Base-by-base conservation (phyloP, 2,329 filamentous ascomycete genomes). In the Penicillium crustosum region DNA sequence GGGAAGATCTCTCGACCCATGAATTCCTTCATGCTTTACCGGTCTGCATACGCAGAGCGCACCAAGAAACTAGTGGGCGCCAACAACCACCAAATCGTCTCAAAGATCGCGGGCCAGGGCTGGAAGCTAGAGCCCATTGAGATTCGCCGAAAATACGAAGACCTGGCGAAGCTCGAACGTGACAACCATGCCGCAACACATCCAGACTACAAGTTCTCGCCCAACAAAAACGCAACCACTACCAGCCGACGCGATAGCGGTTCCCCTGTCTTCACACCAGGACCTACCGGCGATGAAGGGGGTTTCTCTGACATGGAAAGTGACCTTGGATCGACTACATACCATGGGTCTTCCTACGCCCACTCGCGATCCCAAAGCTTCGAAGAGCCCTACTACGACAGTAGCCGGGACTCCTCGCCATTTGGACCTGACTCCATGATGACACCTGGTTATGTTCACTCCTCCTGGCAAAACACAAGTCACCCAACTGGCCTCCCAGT, bases 1-100 rank as follows among this genome's bases (percentile, higher is more conserved):
- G 90, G 90, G 27, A 92, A 93, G 72, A 84, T 97, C 65, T 91
- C 93, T 68, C 84, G 94, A 31, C 93, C 94, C 3, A 96, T 97
- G 89, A 99, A 99, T 74, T 93, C 91, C 0, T 99, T 97, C 79
- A 96, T 99, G 89, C 81, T 99, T 50, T 99, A 99, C 74, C 89
- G 94, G 42, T 96, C 94, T 64, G 91, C 91, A 7, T 97, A 91
- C 71, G 90, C 95, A 59, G 90, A 94, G 61, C 83, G 92, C 33
- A 91, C 90, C 58, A 96, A 96, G 75, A 81, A 85, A 51, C 90
- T 87, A 81, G 90, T 89, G 66, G 80, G 85, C 15, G 87, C 94
- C 68, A 93, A 94, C 74, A 97, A 97, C 76, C 93, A 99, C 73
- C 93, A 99, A 73, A 81, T 94, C 36, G 89, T 97, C 27, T 97